A percentile compares a stretch with the other conserved stretches of the same genome.
phyloP scores from a whole-genome alignment of 2,329 filamentous ascomycete genomes.

The Zymoseptoria ardabiliae region DNA sequence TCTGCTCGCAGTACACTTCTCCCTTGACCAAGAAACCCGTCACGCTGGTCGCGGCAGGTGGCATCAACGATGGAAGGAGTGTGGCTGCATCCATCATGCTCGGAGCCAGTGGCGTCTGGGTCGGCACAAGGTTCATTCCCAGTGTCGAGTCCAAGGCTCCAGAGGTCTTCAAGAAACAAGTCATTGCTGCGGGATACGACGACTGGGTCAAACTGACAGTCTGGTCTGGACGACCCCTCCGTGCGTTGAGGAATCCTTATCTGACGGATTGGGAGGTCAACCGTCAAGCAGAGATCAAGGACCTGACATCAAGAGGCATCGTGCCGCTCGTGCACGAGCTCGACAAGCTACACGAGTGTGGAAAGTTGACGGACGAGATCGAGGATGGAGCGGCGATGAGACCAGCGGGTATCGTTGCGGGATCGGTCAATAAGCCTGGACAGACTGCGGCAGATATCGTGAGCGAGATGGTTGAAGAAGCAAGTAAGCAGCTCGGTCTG shows the following conservation, averaged over 20 bases:
- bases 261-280: slow-evolving; percentile 93
- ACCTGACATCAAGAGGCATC: slow-evolving; percentile 76
- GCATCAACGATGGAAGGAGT: slow-evolving; percentile 83
- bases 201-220: slow-evolving; percentile 94
- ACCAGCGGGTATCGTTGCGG: slow-evolving; percentile 14
- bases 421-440: slow-evolving; percentile 12
- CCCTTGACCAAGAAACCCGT: slow-evolving; percentile 79
- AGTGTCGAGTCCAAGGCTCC: slow-evolving; percentile 45
- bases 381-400: slow-evolving; percentile 32
- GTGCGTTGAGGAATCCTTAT: slow-evolving; percentile 85
- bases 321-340: slow-evolving; percentile 91
- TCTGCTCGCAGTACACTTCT: slow-evolving; percentile 71
- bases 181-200: slow-evolving; percentile 80
- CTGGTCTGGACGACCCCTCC: slow-evolving; percentile 89
- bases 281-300: slow-evolving; percentile 78
- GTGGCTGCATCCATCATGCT: slow-evolving; percentile 86
- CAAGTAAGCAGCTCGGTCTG: slow-evolving; percentile 1
- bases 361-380: slow-evolving; percentile 17
- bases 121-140: slow-evolving; percentile 90
- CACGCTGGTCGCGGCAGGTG: slow-evolving; percentile 83
- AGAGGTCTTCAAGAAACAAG: slow-evolving; percentile 31
- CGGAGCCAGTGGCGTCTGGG: slow-evolving; percentile 85
- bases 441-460: slow-evolving; percentile 16
- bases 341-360: slow-evolving; percentile 56
- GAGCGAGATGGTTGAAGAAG: slow-evolving; percentile 10